Base-by-base conservation (phyloP, 1,284 basidiomycete genomes). In the Golubevia sp. region DNA sequence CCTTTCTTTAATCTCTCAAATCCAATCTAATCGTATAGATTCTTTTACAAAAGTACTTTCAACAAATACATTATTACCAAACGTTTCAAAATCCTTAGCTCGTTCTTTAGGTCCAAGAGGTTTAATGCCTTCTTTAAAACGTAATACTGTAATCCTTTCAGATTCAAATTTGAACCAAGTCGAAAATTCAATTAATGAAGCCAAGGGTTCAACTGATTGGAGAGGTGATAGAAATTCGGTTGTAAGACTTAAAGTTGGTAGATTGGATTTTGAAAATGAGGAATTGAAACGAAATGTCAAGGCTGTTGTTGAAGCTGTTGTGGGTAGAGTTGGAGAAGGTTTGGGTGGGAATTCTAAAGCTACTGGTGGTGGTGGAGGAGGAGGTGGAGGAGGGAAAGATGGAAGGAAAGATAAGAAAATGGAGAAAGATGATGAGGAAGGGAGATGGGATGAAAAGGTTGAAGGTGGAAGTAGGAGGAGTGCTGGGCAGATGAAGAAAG, bases 51-150 rank as follows among this genome's bases (percentile, higher is more conserved):
- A 91, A 56, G 91, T 94, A 70, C 87, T 99, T 24, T 91, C 91
- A 58, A 94, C 93, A 0, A 89, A 92, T 2, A 87, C 88, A 18
- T 88, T 97, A 75, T 89, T 97, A 62, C 88, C 90, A 26, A 85
- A 88, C 34, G 92, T 98, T 66, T 70, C 71, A 52, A 59, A 69
- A 54, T 89, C 88, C 73, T 87, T 98, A 5, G 95, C 94, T 34
- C 90, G 95, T 71, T 89, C 93, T 64, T 88, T 99, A 25, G 97
- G 96, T 79, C 95, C 94, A 50, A 90, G 93, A 66, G 95, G 95
- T 67, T 85, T 99, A 59, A 98, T 99, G 94, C 96, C 96, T 15
- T 92, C 92, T 6, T 91, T 91, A 67, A 91, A 95, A 84, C 88
- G 96, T 70, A 96, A 96, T 2, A 97, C 95, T 0, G 96, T 98